Base-by-base conservation (phyloP, 805 yeast species). In the Debaryomyces prosopidis region DNA sequence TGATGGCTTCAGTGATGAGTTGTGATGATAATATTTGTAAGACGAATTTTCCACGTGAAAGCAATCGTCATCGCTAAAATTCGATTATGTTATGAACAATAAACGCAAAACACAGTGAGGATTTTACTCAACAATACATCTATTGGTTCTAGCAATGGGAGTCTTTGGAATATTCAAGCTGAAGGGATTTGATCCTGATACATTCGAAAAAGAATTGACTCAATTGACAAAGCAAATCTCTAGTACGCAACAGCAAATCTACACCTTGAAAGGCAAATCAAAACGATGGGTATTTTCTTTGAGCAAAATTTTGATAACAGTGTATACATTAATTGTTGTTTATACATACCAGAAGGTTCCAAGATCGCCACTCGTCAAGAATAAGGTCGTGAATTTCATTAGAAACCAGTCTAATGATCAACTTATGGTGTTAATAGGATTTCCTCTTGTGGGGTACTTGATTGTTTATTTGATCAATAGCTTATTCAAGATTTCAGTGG, bases 161-260 rank as follows among this genome's bases (percentile, higher is more conserved):
- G 54, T 64, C 18, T 65, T 68, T 46, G 53, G 53, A 27, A 23
- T 66, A 33, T 66, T 65, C 47, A 53, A 46, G 18, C 49, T 51
- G 33, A 56, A 51, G 31, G 60, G 53, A 39, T 62, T 67, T 43
- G 63, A 65, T 39, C 64, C 69, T 9, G 63, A 62, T 16, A 42
- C 43, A 10, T 69, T 65, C 49, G 74, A 69, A 36, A 60, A 61
- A 42, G 70, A 69, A 41, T 55, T 69, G 15, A 65, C 62, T n/a
- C 41, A 52, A 2, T 45, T 69, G 23, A 58, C 64, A 6, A 58
- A 58, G 33, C 52, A 55, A 10, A 66, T 68, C n/a, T 57, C 58
- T 9, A 53, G 45, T 37, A 58, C 61, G n/a, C 52, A 55, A 18
- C 61, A 55, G 34, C 68, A 64, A 32, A 51, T 66, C 15, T 42